Conservation (phyloP, 2,329 filamentous ascomycete genomes). For the Colletotrichum higginsianum region DNA sequence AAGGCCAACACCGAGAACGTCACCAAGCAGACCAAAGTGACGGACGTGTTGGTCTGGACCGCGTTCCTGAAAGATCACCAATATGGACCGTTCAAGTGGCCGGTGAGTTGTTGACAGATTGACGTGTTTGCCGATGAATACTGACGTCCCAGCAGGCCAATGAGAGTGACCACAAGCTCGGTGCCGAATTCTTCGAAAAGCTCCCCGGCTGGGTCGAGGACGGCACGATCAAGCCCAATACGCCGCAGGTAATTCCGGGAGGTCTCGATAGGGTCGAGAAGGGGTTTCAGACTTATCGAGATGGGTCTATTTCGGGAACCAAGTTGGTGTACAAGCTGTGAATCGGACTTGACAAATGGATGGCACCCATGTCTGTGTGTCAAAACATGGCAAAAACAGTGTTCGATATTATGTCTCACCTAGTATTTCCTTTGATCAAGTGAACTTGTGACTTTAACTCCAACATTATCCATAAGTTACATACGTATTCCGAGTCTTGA, state of each 20-base stretch:
- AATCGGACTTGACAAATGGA: no score
- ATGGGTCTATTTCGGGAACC: conserved; percentile 55
- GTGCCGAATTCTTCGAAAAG: conserved; percentile 54
- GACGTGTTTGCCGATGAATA: neutral
- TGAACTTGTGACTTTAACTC: rapidly evolving
- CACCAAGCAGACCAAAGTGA: conserved; percentile 51
- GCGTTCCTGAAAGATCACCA: conserved; percentile 57
- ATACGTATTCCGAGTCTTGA: no score
- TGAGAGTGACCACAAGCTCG: conserved; percentile 54
- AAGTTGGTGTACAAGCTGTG: conserved; percentile 57
- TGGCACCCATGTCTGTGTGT: no score
- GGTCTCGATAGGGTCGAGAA: conserved; percentile 52
- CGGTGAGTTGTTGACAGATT: conserved; percentile 48
- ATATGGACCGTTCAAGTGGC: conserved; percentile 54
- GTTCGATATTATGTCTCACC: no score
- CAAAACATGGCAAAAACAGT: no score
- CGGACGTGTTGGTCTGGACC: conserved; percentile 60
- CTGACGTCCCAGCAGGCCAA: conserved; percentile 46
- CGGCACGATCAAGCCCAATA: conserved; percentile 54
- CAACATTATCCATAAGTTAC: no score
- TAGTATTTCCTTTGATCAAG: no score
- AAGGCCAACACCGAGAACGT: conserved; percentile 57
- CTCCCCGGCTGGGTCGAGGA: conserved; percentile 52
- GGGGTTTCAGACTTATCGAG: conserved; percentile 56
- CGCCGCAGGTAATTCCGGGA: conserved; percentile 46